phyloP scores from a whole-genome alignment of 331 rosid genomes.

The Spiraea crenata region DNA sequence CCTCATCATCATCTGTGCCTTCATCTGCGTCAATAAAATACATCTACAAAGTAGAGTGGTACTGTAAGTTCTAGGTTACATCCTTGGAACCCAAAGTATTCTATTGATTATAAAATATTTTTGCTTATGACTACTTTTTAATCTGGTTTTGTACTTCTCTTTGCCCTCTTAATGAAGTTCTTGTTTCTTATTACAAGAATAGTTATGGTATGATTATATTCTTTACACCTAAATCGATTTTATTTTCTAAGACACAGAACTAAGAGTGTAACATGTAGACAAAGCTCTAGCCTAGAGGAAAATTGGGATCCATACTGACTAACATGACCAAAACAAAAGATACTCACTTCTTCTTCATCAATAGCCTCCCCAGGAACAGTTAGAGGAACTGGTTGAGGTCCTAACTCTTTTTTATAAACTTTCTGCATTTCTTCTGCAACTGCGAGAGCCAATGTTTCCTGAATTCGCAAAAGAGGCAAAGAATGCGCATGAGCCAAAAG shows the following conservation, averaged over 20 bases:
- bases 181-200: not conserved
- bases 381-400: constrained; percentile 84
- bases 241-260: not conserved
- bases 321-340: constrained; percentile 16
- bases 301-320: not conserved
- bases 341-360: constrained; percentile 80
- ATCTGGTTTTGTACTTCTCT: not conserved
- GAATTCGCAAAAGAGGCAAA: constrained; percentile 24
- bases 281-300: not conserved
- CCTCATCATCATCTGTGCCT: constrained; percentile 55
- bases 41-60: constrained; percentile 45
- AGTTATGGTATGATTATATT: not conserved
- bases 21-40: constrained; percentile 76
- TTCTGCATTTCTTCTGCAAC: constrained; percentile 92
- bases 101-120: not conserved
- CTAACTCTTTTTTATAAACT: constrained; percentile 75
- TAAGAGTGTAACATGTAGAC: not conserved
- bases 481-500: not conserved
- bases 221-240: not conserved
- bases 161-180: not conserved
- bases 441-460: constrained; percentile 79
- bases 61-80: not conserved
- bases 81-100: not conserved
- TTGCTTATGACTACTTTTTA: not conserved
- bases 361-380: constrained; percentile 71